phyloP scores from a whole-genome alignment of 2,329 filamentous ascomycete genomes.

The Cadophora gregata region DNA sequence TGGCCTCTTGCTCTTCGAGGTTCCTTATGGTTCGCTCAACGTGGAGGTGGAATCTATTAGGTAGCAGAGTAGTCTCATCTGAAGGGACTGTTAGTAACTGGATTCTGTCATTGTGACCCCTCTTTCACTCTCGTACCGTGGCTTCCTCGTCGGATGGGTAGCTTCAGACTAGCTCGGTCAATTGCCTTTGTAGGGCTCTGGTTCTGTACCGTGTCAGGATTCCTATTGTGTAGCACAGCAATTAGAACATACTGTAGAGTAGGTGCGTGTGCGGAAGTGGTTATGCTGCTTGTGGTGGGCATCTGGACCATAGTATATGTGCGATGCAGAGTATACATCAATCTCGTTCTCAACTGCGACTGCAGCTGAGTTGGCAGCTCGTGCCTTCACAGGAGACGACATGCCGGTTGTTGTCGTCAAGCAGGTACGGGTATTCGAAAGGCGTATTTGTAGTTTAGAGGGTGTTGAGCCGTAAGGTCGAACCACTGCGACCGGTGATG shows the following conservation, averaged over 20 bases:
- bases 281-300: constrained; percentile 36
- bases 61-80: constrained; percentile 76
- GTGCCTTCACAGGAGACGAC: constrained; percentile 29
- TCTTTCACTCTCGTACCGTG: constrained; percentile 39
- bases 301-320: constrained; percentile 43
- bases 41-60: constrained; percentile 84
- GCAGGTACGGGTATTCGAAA: not conserved
- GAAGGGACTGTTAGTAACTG: constrained; percentile 27
- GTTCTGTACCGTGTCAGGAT: constrained; percentile 34
- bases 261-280: constrained; percentile 42
- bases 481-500: constrained; percentile 2
- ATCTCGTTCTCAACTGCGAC: constrained; percentile 34
- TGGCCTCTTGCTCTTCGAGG: constrained; percentile 85
- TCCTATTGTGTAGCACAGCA: not conserved
- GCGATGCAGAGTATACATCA: constrained; percentile 42
- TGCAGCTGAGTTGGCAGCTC: not conserved
- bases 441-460: not conserved
- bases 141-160: constrained; percentile 42
- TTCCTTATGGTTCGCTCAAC: constrained; percentile 83
- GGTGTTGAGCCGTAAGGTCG: not conserved
- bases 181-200: constrained; percentile 30
- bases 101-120: not conserved
- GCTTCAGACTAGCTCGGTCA: constrained; percentile 33
- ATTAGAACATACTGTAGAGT: constrained; percentile 39
- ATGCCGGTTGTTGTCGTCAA: constrained; percentile 25